Evolutionary conservation across 1,284 basidiomycete species (phyloP), one percentile per base, ranked within the genome.

Genomic region (Sutorius eximius): DNA sequence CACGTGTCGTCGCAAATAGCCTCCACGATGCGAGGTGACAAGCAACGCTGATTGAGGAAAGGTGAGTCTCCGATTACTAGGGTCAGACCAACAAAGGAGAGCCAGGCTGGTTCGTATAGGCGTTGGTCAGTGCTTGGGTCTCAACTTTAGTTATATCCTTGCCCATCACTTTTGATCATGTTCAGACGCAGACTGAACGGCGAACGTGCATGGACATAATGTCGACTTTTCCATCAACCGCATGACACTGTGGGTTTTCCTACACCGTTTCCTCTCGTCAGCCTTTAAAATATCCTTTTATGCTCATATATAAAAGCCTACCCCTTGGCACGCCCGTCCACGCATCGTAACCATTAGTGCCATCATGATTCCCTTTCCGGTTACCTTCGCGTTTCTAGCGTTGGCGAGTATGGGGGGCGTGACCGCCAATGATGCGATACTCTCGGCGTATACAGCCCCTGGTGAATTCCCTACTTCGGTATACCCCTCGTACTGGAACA

Each of bases 401-500:
- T 52, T 64, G 40, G 45, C 24, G 16, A 30, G 44, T 43, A 13
- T 32, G 27, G 56, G 24, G 13, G 33, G 41, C 2, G 57, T 55
- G 16, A 29, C 32, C 30, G 59, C 54, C 22, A 42, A 38, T 41
- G 65, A 66, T 44, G 30, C 37, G 10, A 56, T 63, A 34, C 51
- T 44, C 33, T 51, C 62, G 74, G 78, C 77, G 3, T 86, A 80
- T 63, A 82, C 83, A 5, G 83, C 73, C 8, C 79, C 83, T 16
- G 85, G 85, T 10, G 65, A 69, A 12, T 87, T 88, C 65, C 85
- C 86, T 2, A 85, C 84, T 3, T 80, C 82, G 3, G 69, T 77
- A 24, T 87, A 80, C 63, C 66, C 69, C 8, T 74, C 80, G 56
- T 89, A 88, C 68, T 87, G 83, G 71, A 87, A 89, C 63, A 70